Evolutionary conservation across 2,329 filamentous ascomycete species (phyloP), one percentile per base, ranked within the genome.

Genomic region (Aspergillus sp.): DNA sequence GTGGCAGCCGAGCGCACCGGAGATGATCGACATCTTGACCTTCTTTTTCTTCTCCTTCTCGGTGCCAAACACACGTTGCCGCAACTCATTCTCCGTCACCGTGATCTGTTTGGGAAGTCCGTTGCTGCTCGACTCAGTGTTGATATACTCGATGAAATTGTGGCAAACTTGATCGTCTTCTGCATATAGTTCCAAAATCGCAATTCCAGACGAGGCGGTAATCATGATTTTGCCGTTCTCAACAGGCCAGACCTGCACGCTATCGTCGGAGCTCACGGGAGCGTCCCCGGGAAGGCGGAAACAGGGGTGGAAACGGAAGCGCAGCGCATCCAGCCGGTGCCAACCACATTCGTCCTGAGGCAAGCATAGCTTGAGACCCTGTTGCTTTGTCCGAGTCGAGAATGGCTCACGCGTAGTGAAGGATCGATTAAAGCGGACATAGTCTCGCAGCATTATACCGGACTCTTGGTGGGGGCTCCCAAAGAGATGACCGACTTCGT

Each of bases 391-490:
- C 50, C 93, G 85, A 2, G 92, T 96, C 2, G 90, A 95, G 71
- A 90, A 97, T 0, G 92, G 87, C 74, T 97, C 94, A 46, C 89
- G 86, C 32, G 85, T 85, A 50, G 90, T 82, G 72, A 97, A 98
- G 1, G 90, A 90, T 26, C 94, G 87, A 75, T 95, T 96, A 12
- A 98, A 79, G 2, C 83, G 88, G 32, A 93, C 86, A 72, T 96
- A 97, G 73, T 96, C 94, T 57, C 91, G 85, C 54, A 92, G 81
- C 94, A 98, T 98, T 62, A 98, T 83, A n/a, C 95, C 94, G 29
- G 81, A 90, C 70, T 95, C 91, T 71, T 96, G 92, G 71, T 96
- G 91, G 10, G 92, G 91, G 65, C 91, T 96, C 53, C 94, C 94
- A 66, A 98, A 90, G 22, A 96, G 77, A 77, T 96, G 94, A 3